phyloP scores from a whole-genome alignment of 495 filamentous ascomycete species.

The Friedmanniomyces simplex region DNA sequence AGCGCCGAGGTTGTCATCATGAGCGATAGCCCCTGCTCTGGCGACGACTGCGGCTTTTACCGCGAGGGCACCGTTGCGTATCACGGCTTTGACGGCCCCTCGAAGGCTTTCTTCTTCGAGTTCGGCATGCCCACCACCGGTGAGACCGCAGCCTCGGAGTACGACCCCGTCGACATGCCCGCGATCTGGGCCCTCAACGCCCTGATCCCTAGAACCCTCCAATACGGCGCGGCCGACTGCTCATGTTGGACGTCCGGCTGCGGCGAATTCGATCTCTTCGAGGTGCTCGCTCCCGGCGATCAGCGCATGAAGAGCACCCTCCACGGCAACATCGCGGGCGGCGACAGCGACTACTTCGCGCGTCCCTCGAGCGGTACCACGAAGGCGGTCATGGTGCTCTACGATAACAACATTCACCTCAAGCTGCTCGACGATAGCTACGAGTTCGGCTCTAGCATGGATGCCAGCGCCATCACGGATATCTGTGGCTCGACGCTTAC shows the following conservation, averaged over 20 bases:
- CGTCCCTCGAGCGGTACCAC: constrained; percentile 45
- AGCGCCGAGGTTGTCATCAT: constrained; percentile 52
- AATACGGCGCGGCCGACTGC: constrained; percentile 50
- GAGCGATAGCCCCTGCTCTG: constrained; percentile 44
- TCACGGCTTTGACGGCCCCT: constrained; percentile 50
- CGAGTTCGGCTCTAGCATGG: constrained; percentile 23
- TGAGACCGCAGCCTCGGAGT: constrained; percentile 24
- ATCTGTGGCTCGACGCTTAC: constrained; percentile 12
- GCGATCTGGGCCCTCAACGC: constrained; percentile 63
- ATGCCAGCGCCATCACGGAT: constrained; percentile 12
- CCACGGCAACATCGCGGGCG: constrained; percentile 46
- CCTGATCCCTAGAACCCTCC: constrained; percentile 51
- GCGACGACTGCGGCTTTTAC: constrained; percentile 20
- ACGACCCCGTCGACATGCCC: constrained; percentile 46
- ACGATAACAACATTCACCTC: constrained; percentile 35
- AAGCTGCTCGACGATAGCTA: constrained; percentile 30
- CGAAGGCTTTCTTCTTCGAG: constrained; percentile 57
- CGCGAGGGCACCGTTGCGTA: constrained; percentile 18
- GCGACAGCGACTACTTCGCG: constrained; percentile 52
- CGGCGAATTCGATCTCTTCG: constrained; percentile 63
- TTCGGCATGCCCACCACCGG: constrained; percentile 55
- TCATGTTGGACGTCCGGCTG: constrained; percentile 60
- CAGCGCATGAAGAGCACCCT: constrained; percentile 46
- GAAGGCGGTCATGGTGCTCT: constrained; percentile 52
- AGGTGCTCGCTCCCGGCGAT: constrained; percentile 46